Evolutionary conservation across 306 rosid genomes (phyloP).

Genomic region (Bauhinia variegata): DNA sequence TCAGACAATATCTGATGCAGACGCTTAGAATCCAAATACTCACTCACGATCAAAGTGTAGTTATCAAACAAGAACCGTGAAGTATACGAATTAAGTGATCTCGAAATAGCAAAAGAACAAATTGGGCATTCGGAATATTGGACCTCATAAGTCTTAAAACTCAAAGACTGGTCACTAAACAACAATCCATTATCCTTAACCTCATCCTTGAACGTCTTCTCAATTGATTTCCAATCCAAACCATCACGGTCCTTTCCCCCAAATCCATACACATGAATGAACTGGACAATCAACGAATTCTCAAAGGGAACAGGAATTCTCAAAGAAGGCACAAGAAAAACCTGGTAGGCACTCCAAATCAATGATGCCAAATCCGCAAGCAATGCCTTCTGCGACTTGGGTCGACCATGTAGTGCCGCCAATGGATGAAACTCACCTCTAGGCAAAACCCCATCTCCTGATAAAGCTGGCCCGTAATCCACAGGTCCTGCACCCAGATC

Average conservation of each 20-base stretch:
- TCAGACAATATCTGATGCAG: conserved; percentile 83
- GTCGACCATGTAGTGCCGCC: conserved; percentile 73
- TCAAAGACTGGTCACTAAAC: conserved; percentile 70
- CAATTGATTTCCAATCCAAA: conserved; percentile 71
- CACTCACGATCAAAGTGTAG: conserved; percentile 89
- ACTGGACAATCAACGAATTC: conserved; percentile 66
- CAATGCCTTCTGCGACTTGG: conserved; percentile 68
- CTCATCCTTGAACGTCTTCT: conserved; percentile 68
- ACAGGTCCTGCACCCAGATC: conserved; percentile 92
- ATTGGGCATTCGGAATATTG: conserved; percentile 55
- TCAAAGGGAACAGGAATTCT: conserved; percentile 80
- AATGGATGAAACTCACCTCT: conserved; percentile 88
- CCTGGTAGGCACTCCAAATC: conserved; percentile 81
- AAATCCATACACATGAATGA: conserved; percentile 60
- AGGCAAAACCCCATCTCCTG: conserved; percentile 87
- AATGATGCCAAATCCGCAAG: conserved; percentile 76
- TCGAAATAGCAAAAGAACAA: conserved; percentile 74
- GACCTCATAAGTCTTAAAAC: conserved; percentile 57
- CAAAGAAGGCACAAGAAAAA: conserved; percentile 80
- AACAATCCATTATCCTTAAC: conserved; percentile 56
- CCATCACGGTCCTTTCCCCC: conserved; percentile 52
- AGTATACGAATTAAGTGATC: conserved; percentile 75
- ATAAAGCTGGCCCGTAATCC: conserved; percentile 83
- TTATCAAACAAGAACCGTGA: conserved; percentile 89
- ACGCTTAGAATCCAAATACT: conserved; percentile 89